A percentile compares a stretch with the other conserved stretches of the same genome.
These are phyloP conservation scores for Glycine latifolia DNA, from an alignment of 306 rosid species.

Conservation along the genomic window DNA sequence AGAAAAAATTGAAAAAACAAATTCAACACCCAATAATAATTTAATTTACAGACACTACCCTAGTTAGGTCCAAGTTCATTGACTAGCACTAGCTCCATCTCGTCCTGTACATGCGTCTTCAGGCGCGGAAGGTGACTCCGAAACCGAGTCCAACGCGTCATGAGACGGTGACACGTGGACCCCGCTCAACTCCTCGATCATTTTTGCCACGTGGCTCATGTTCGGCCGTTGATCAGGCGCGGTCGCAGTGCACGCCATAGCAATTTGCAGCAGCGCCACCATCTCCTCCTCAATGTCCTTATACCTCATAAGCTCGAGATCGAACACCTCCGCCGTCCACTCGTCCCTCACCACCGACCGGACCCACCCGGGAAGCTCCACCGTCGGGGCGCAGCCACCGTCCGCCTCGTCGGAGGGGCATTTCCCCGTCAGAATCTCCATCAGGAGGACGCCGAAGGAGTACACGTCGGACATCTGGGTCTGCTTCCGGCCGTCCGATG, in stretches of 20 bases:
- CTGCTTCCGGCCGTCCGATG: constrained; percentile 60
- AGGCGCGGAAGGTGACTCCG: constrained; percentile 65
- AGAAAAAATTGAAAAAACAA: no score
- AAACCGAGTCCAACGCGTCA: constrained; percentile 39
- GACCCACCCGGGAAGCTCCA: constrained; percentile 85
- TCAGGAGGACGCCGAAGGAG: constrained; percentile 78
- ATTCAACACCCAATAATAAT: background rate
- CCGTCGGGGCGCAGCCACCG: constrained; percentile 8
- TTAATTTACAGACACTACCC: constrained; percentile 35
- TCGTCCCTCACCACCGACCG: constrained; percentile 92
- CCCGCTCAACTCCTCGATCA: constrained; percentile 83
- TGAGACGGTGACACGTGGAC: constrained; percentile 59
- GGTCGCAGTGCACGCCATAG: constrained; percentile 60
- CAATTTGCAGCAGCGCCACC: constrained; percentile 84
- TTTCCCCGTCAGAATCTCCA: constrained; percentile 87
- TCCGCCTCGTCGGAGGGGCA: constrained; percentile 68
- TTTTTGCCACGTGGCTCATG: constrained; percentile 82
- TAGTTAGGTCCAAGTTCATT: background rate
- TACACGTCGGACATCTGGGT: constrained; percentile 78
- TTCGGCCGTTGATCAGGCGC: constrained; percentile 79
- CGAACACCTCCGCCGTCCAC: constrained; percentile 97
- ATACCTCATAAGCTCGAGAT: constrained; percentile 89
- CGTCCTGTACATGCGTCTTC: constrained; percentile 55
- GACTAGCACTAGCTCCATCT: constrained; percentile 44
- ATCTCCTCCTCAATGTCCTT: constrained; percentile 92